Evolutionary conservation across 169 alveolate species (phyloP).

Genomic region (Cryptosporidium tyzzeri): DNA sequence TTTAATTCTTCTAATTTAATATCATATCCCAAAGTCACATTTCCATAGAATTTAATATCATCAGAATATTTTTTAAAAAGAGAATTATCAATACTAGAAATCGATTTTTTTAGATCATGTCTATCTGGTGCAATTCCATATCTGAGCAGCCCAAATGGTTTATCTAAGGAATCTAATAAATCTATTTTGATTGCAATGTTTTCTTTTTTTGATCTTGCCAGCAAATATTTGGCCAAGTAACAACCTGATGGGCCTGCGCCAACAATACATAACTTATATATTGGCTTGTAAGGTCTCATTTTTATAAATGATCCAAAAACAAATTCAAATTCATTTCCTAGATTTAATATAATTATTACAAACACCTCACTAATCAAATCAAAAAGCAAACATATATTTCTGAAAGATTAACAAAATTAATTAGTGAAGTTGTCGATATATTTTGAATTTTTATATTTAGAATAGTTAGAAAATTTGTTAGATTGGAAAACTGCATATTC

Average conservation of each 20-base stretch:
- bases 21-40: conserved; percentile 61
- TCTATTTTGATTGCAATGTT: conserved; percentile 32
- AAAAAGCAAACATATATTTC: not conserved
- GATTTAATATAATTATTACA: not conserved
- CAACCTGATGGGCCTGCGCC: conserved; percentile 76
- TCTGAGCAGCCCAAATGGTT: conserved; percentile 63
- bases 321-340: not conserved
- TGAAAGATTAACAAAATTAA: not conserved
- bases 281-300: not conserved
- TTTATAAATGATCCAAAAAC: not conserved
- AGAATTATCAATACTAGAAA: conserved; percentile 40
- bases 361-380: not conserved
- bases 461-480: not conserved
- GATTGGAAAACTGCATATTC: not conserved
- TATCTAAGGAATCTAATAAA: conserved; percentile 41
- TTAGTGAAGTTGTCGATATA: not conserved
- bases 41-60: conserved; percentile 33
- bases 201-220: conserved; percentile 11
- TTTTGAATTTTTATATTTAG: not conserved
- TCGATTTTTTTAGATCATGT: conserved; percentile 23
- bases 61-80: conserved; percentile 58
- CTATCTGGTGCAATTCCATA: conserved; percentile 70
- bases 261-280: conserved; percentile 35
- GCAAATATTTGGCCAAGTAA: conserved; percentile 41
- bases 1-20: conserved; percentile 27